Evolutionary conservation across 495 filamentous ascomycete species (phyloP), one percentile per base, ranked within the genome.

Genomic region (Eremomyces bilateralis): DNA sequence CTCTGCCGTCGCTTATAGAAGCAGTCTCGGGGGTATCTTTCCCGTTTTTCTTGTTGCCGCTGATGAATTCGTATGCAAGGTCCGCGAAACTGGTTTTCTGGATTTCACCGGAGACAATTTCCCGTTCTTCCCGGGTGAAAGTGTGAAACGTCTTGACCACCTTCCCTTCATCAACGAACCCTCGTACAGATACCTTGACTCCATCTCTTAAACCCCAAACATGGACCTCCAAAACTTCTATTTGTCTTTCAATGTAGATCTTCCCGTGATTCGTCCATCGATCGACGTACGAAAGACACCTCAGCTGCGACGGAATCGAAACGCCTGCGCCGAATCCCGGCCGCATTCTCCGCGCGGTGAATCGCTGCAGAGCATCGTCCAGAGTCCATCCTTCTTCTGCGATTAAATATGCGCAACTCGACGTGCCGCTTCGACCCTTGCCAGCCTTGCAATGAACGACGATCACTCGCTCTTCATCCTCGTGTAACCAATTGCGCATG

Each of bases 361-460:
- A 97, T 13, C 76, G 58, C 28, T 71, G 59, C 44, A 92, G 54
- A 1, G 88, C 88, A 36, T 88, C 68, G 37, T 77, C 65, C 10
- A 69, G 57, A 24, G 62, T 73, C 84, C 84, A 94, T 15, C 78
- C 81, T 42, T 82, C 75, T 49, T 97, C 77, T 15, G 76, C 71
- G 40, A 97, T 90, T 31, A 97, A 58, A 50, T 93, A 95, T 36
- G 71, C 73, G 47, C 78, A 84, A 15, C 73, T 71, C 47, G 82
- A 67, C 0, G 80, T 92, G n/a, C 88, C 88, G 37, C 79, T 88
- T 30, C 88, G 63, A 1, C 88, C 88, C 53, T 97, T 97, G 2
- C 88, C 88, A 1, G 88, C 88, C 33, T 94, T 97, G 58, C 88
- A 95, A 52, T 95, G 88, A 8, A 97, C 80, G 4, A 97, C 85